Evolutionary conservation across 163 green algal species (phyloP), one percentile per base, ranked within the genome.

Genomic region (Scenedesmus sp.): DNA sequence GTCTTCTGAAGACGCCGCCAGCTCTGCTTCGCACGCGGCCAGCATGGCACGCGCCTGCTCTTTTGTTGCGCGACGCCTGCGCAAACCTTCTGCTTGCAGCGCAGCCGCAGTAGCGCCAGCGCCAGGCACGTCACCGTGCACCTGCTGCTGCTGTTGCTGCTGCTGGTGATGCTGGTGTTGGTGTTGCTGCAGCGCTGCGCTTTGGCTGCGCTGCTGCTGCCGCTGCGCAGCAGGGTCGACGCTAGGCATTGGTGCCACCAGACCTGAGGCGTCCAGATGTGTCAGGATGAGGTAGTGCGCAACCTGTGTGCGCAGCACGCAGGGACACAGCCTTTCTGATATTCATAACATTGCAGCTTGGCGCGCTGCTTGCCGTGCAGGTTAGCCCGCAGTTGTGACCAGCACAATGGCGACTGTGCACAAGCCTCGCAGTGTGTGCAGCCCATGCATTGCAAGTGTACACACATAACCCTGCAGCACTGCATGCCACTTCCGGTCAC

Each of bases 241-340:
- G 7, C n/a, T 51, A 1, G 59, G 40, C 87, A 87, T 81, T 20
- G 78, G 78, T 16, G 56, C 35, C n/a, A 87, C 59, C 1, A 81
- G 22, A 6, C 86, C 86, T 73, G 79, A 86, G 70, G 87, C 82
- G 33, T 89, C 84, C 46, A 94, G 51, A 49, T 92, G 85, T 30
- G 93, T 94, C 12, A 94, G 81, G n/a, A 94, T 90, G 35, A 94
- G 85, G 81, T 94, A 94, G 46, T 94, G 93, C 26, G 93, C 93
- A 56, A 93, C 93, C 92, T 94, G 81, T 72, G 82, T 3, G 15
- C 24, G 68, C 37, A 37, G 20, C 12, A 61, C 44, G 42, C 81
- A 86, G 81, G n/a, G n/a, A n/a, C n/a, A n/a, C n/a, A n/a, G n/a
- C n/a, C n/a, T n/a, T n/a, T n/a, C n/a, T n/a, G n/a, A n/a, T n/a